Conservation (phyloP, 345 rosid genomes). For the Citrus cavaleriei region DNA sequence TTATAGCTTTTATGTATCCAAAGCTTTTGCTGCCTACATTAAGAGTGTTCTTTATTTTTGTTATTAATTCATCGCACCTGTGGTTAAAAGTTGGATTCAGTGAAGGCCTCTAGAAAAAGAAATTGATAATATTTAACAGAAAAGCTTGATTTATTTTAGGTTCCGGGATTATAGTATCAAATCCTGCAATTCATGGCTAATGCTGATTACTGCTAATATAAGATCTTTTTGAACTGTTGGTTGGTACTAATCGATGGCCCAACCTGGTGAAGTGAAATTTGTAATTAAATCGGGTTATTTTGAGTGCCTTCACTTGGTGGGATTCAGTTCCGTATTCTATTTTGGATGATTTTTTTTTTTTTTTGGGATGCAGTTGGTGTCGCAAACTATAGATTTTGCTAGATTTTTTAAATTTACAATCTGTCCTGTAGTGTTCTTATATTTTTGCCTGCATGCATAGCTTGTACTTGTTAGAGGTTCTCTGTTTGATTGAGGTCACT, state of each 20-base stretch:
- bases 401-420: no score
- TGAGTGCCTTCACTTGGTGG: no score
- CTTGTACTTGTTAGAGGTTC: no score
- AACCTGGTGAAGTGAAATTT: background rate
- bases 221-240: background rate
- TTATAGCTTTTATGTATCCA: background rate
- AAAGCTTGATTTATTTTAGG: background rate
- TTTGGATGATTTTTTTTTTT: no score
- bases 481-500: no score
- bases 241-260: background rate
- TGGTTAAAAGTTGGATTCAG: background rate
- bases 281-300: background rate
- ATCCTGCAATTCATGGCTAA: background rate
- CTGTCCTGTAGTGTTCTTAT: no score
- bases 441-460: no score
- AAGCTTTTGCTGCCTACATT: background rate
- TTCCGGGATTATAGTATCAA: background rate
- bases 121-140: background rate
- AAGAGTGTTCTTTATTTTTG: background rate
- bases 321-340: no score
- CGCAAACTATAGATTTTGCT: no score
- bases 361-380: no score
- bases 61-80: background rate
- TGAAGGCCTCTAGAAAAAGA: background rate
- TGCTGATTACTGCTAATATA: background rate